Percentiles rank a stretch among this genome's conserved stretches.
phyloP scores from a whole-genome alignment of 2,329 filamentous ascomycete genomes.

The Cordyceps sp. region DNA sequence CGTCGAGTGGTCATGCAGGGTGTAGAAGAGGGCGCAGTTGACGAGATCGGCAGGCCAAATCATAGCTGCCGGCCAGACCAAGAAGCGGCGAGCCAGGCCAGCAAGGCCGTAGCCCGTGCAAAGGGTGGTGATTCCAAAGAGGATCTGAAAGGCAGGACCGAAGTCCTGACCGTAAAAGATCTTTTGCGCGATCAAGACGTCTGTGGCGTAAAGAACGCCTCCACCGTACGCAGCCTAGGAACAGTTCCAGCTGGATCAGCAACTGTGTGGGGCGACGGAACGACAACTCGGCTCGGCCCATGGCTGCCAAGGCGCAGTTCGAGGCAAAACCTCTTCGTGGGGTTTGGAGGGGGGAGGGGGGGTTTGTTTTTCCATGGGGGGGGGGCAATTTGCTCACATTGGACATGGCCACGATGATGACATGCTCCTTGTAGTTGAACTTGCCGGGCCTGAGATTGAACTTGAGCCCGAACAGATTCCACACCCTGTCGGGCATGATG shows the following conservation, averaged over 20 bases:
- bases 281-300: too few species aligned
- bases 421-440: conserved; percentile 47
- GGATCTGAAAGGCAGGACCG: conserved; percentile 34
- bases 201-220: conserved; percentile 38
- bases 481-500: conserved; percentile 34
- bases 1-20: conserved; percentile 25
- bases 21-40: conserved; percentile 33
- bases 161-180: conserved; percentile 41
- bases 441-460: conserved; percentile 39
- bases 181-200: conserved; percentile 30
- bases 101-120: conserved; percentile 41
- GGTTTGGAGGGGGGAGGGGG: too few species aligned
- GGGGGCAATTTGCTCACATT: conserved; percentile 26
- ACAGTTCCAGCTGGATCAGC: background rate
- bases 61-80: conserved; percentile 38
- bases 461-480: conserved; percentile 32
- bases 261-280: too few species aligned
- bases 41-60: conserved; percentile 40
- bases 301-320: too few species aligned
- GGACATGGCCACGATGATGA: conserved; percentile 46
- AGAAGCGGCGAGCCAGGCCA: conserved; percentile 33
- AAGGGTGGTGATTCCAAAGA: conserved; percentile 36
- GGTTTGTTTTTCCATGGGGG: background rate
- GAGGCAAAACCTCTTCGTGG: too few species aligned
- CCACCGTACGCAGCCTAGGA: conserved; percentile 37